Evolutionary conservation across 2,329 filamentous ascomycete genomes (phyloP), one percentile per base, ranked within the genome.

Genomic region (Hymenoscyphus infarciens): DNA sequence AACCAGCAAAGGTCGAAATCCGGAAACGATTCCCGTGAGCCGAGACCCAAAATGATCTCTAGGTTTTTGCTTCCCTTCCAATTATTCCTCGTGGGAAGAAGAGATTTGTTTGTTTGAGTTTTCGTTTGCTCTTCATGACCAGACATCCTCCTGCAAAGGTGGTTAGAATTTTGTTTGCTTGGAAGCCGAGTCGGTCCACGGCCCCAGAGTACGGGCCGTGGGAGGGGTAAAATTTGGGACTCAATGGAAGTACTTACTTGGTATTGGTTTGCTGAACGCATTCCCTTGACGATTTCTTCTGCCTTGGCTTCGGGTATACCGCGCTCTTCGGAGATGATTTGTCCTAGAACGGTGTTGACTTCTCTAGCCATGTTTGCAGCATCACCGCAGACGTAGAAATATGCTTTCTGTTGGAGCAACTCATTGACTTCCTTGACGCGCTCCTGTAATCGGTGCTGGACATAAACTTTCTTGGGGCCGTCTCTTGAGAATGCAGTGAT

Each of bases 371-470:
- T 97, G 80, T 97, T 93, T 62, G 95, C 91, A 0, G 96, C 96
- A 75, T 99, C 95, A 79, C 95, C 95, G 73, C 96, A 99, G 63
- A 99, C 94, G 76, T 99, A 99, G 76, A 99, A 93, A 78, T 95
- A 97, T 5, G 92, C 95, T 76, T 93, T 90, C 77, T 92, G 82
- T 69, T 89, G 82, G 10, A 99, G 82, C 0, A 99, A 85, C 68
- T 94, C 87, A 78, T 96, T 94, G 78, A 99, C 83, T 71, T 97
- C 87, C 72, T 90, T 84, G 63, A 90, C 87, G 58, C 87, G 83
- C 77, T 98, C 91, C 78, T 90, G 89, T 64, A 99, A 83, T 66
- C 90, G 85, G 78, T 99, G 92, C 79, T 99, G 95, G 25, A 99
- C 95, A 74, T 99, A 99, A 42, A 99, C 91, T 80, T 99, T 99